Evolutionary conservation across 352 stramenopile species (phyloP).

Genomic region (Phytopythium mirpurense): DNA sequence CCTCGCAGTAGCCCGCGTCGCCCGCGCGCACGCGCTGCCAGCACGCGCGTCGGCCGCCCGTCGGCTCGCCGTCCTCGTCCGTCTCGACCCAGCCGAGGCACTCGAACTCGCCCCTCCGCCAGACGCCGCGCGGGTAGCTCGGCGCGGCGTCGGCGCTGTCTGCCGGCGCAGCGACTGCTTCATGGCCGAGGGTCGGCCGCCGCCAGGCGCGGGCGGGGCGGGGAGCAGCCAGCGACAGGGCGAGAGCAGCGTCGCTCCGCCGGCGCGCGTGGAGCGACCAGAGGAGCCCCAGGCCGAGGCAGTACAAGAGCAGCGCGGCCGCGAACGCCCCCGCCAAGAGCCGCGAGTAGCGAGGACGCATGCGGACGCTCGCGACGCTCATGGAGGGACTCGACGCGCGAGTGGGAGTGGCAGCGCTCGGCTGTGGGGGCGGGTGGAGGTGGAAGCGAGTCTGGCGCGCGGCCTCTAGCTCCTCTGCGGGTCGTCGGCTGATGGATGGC

Average conservation of each 20-base stretch:
- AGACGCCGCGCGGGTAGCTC: constrained; percentile 13
- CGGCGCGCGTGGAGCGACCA: not conserved
- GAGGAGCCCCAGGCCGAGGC: not conserved
- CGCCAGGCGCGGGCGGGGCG: too few relatives aligned
- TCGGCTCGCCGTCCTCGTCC: constrained; percentile 39
- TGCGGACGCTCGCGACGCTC: not conserved
- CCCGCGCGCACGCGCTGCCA: constrained; percentile 55
- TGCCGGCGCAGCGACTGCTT: too few relatives aligned
- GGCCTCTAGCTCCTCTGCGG: not conserved
- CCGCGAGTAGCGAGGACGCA: not conserved
- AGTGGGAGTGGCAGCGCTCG: not conserved
- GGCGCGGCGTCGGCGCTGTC: not conserved
- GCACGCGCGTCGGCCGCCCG: constrained; percentile 43
- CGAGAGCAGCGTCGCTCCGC: too few relatives aligned
- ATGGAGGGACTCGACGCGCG: not conserved
- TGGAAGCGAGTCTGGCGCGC: not conserved
- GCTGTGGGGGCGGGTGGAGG: not conserved
- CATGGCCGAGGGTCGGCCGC: too few relatives aligned
- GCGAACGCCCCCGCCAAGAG: not conserved
- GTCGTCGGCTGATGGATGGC: not conserved
- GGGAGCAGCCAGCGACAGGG: too few relatives aligned
- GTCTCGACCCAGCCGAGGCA: constrained; percentile 66
- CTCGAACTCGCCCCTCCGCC: constrained; percentile 41
- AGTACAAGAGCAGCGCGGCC: not conserved
- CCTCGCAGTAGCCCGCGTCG: constrained; percentile 56